phyloP scores from a whole-genome alignment of 768 basidiomycete species.

The Podaxis pistillaris region DNA sequence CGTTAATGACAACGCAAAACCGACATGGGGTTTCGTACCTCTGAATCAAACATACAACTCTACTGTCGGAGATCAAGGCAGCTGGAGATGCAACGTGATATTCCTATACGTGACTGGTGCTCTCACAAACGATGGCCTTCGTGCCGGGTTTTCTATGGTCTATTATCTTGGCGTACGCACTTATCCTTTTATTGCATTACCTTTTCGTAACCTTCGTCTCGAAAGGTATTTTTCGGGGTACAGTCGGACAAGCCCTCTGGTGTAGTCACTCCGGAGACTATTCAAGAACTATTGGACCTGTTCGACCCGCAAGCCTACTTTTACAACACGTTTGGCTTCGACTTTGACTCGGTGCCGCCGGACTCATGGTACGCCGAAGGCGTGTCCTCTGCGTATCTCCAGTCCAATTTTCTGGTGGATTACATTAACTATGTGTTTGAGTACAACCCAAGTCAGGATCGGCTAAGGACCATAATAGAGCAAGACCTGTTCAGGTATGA shows the following conservation, averaged over 20 bases:
- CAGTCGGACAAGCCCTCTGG: not conserved
- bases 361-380: not conserved
- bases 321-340: not conserved
- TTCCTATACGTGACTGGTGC: no score
- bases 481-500: not conserved
- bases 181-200: no score
- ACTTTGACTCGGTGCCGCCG: not conserved
- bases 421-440: not conserved
- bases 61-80: no score
- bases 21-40: no score
- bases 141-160: no score
- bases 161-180: no score
- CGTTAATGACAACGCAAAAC: no score
- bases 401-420: not conserved
- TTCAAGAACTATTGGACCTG: not conserved
- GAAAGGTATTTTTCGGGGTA: not conserved
- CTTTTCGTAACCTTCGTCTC: no score
- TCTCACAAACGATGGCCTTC: no score
- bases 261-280: not conserved
- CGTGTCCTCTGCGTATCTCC: not conserved
- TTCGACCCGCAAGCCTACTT: no score
- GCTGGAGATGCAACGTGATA: no score
- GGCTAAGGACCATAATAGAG: not conserved
- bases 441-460: not conserved
- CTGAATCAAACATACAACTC: no score